Conservation (phyloP, 1,284 basidiomycete species). For the Takashimella tepidaria region DNA sequence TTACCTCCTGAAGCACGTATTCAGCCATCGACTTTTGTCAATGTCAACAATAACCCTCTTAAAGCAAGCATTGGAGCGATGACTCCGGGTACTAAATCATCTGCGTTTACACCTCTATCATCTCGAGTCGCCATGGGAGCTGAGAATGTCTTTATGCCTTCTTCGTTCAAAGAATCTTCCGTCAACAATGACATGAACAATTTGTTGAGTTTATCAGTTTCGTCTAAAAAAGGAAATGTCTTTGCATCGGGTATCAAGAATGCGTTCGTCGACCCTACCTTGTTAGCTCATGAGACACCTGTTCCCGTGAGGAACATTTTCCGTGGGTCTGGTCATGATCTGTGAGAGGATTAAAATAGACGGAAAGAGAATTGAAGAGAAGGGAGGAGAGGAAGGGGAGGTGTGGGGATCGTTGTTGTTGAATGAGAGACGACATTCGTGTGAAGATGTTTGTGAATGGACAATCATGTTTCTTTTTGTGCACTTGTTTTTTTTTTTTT, state of each 20-base stretch:
- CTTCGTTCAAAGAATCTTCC: neutral
- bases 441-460: neutral
- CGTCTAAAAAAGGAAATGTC: neutral
- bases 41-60: neutral
- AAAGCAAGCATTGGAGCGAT: neutral
- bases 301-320: neutral
- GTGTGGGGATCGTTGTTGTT: no score
- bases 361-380: neutral
- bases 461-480: no score
- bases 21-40: neutral
- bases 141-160: neutral
- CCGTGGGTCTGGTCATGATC: no score
- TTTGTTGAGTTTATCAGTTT: no score
- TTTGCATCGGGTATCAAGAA: neutral
- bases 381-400: neutral
- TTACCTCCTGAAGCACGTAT: constrained; percentile 5
- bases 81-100: neutral
- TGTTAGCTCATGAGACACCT: neutral
- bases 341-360: no score
- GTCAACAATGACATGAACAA: no score
- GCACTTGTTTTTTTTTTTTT: no score
- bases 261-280: neutral
- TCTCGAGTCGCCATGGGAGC: neutral
- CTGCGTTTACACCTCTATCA: neutral
- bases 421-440: neutral